Evolutionary conservation across 192 early-diverging fungal species (phyloP).

Genomic region (Rhizoclosmatium globosum): DNA sequence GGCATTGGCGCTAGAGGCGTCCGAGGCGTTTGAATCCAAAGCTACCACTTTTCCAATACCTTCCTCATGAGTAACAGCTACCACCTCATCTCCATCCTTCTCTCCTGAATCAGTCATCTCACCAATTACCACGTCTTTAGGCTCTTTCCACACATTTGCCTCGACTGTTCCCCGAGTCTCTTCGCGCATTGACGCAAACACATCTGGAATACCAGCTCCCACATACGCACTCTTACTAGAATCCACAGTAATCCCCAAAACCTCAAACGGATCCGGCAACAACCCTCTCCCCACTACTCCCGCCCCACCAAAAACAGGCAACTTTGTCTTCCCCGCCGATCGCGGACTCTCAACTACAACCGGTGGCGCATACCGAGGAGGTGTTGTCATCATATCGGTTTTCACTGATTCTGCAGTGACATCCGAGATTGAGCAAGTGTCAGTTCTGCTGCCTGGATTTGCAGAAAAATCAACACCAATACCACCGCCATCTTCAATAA

Average conservation of each 20-base stretch:
- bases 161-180: background rate
- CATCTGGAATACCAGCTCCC: background rate
- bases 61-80: background rate
- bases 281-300: background rate
- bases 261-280: slow-evolving; percentile 28
- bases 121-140: background rate
- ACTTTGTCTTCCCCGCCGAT: background rate
- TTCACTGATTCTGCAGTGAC: background rate
- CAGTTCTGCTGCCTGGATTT: background rate
- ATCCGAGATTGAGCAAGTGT: background rate
- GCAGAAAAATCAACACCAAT: background rate
- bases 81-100: background rate
- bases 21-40: background rate
- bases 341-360: background rate
- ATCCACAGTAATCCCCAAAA: slow-evolving; percentile 22
- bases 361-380: background rate
- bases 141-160: background rate
- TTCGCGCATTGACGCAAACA: background rate
- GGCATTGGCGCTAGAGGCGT: background rate
- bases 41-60: background rate
- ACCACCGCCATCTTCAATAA: background rate
- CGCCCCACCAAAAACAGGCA: too few relatives aligned
- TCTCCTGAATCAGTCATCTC: background rate
- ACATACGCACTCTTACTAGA: background rate
- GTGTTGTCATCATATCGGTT: background rate